Evolutionary conservation across 129 eudicot species (phyloP).

Genomic region (Flaveria robusta): DNA sequence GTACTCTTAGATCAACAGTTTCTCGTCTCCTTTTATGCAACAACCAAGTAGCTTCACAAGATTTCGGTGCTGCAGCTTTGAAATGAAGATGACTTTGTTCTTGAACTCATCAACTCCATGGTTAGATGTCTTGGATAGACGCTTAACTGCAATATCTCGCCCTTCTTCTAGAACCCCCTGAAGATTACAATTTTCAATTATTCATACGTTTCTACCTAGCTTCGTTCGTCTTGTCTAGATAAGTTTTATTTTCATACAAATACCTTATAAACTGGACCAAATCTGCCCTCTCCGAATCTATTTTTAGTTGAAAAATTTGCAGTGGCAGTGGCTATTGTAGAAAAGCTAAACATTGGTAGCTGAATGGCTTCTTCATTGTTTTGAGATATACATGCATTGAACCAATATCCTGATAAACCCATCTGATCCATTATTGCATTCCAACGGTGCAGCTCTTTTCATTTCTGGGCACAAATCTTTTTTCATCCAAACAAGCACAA

Average conservation of each 20-base stretch:
- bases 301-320: background rate
- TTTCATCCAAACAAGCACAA: background rate
- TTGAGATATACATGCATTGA: background rate
- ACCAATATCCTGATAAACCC: too few species aligned
- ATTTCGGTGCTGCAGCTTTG: slow-evolving; percentile 15
- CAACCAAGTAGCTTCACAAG: slow-evolving; percentile 22
- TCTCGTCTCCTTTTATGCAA: slow-evolving; percentile 19
- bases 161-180: slow-evolving; percentile 17
- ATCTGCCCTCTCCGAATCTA: slow-evolving; percentile 2
- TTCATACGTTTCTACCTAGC: too few species aligned
- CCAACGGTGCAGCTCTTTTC: slow-evolving; percentile 20
- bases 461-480: background rate
- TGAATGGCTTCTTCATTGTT: background rate
- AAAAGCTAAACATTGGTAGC: background rate
- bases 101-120: slow-evolving; percentile 12
- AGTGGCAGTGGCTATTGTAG: background rate
- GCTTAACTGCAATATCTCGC: slow-evolving; percentile 16
- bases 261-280: slow-evolving; percentile 11
- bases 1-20: slow-evolving; percentile 1
- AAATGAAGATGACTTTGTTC: slow-evolving; percentile 14
- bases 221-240: background rate
- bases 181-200: background rate
- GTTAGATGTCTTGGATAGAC: background rate
- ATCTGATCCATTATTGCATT: slow-evolving; percentile 11
- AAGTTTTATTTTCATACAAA: background rate